A percentile compares a stretch with the other conserved stretches of the same genome.
phyloP scores from a whole-genome alignment of 2,329 filamentous ascomycete genomes.

The Paracoccidioides brasiliensis region DNA sequence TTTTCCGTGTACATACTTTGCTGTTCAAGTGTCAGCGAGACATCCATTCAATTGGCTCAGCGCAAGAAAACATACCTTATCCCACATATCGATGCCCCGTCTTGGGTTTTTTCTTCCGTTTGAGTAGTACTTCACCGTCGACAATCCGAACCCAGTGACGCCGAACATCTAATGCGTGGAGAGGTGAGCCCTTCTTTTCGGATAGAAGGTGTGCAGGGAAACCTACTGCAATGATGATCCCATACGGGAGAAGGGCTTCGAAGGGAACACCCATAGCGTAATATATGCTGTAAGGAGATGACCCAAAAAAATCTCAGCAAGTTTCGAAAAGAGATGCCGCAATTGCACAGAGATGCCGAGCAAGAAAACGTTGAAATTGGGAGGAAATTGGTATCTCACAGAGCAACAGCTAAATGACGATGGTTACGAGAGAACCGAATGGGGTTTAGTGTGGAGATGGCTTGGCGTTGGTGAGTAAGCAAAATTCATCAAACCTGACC shows the following conservation, averaged over 20 bases:
- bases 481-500: slow-evolving; percentile 10
- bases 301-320: neutral
- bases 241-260: slow-evolving; percentile 52
- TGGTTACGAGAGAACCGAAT: neutral
- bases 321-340: neutral
- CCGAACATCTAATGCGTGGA: slow-evolving; percentile 42
- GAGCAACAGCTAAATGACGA: slow-evolving; percentile 1
- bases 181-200: slow-evolving; percentile 9
- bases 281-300: neutral
- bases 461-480: slow-evolving; percentile 14
- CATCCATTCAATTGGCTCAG: slow-evolving; percentile 9
- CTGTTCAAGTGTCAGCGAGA: slow-evolving; percentile 33
- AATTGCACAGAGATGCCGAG: slow-evolving; percentile 11
- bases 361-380: slow-evolving; percentile 2
- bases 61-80: slow-evolving; percentile 39
- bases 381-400: neutral
- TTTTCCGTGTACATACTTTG: slow-evolving; percentile 36
- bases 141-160: slow-evolving; percentile 45
- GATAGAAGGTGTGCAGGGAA: neutral
- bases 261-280: slow-evolving; percentile 51
- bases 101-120: slow-evolving; percentile 51
- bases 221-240: slow-evolving; percentile 48
- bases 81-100: slow-evolving; percentile 50
- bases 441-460: slow-evolving; percentile 4
- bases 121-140: slow-evolving; percentile 44